Evolutionary conservation across 768 basidiomycete genomes (phyloP).

Genomic region (Boletus subcaerulescens): DNA sequence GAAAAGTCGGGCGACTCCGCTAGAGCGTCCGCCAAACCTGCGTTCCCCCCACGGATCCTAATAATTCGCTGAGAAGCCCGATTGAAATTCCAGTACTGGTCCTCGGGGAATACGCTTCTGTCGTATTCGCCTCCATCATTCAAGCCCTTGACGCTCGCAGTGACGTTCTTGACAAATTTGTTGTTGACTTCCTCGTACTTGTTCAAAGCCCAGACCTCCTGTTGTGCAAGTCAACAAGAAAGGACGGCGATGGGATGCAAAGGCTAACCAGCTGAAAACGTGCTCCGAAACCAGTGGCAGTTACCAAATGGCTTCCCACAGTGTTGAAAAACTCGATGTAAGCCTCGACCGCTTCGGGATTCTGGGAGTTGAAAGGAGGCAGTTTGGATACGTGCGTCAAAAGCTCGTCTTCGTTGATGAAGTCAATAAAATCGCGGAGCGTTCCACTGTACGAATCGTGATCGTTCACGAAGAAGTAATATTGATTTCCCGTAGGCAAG

Average conservation of each 20-base stretch:
- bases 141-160: constrained; percentile 8
- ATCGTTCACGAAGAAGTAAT: constrained; percentile 3
- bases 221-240: neutral
- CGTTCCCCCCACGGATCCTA: constrained; percentile 1
- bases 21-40: neutral
- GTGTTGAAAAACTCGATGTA: constrained; percentile 4
- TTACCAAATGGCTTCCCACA: constrained; percentile 4
- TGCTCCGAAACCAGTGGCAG: neutral
- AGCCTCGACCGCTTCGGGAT: constrained; percentile 1
- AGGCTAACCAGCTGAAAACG: constrained; percentile 3
- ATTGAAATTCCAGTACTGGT: constrained; percentile 1
- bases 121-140: constrained; percentile 5
- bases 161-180: constrained; percentile 1
- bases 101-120: neutral
- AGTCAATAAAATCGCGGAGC: neutral
- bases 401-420: constrained; percentile 8
- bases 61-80: constrained; percentile 5
- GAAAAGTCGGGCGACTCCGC: neutral
- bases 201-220: constrained; percentile 10
- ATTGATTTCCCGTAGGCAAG: constrained; percentile 1
- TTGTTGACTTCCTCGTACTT: constrained; percentile 3
- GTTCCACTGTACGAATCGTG: neutral
- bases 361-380: neutral
- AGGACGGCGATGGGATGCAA: too few species aligned
- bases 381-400: neutral